Evolutionary conservation across 139 green algal species (phyloP), one percentile per base, ranked within the genome.

Genomic region (Edaphochlamys debaryana): DNA sequence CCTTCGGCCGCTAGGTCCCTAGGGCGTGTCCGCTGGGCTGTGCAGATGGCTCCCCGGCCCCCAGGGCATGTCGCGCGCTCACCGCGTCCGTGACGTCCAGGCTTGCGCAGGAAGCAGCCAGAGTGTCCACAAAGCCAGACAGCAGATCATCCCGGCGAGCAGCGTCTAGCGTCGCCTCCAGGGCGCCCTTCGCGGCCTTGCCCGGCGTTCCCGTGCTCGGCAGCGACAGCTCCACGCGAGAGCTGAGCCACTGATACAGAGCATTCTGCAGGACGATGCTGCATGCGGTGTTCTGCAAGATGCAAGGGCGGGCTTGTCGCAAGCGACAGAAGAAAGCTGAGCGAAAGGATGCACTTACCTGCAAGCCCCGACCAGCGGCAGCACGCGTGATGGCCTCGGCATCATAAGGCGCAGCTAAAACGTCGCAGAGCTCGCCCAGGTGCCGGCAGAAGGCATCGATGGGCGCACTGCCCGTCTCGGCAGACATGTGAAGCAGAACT

Each of bases 361-460:
- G 75, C 38, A 81, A 36, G 0, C 48, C 58, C n/a, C 20, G 27
- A 2, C 19, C 9, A 9, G 30, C 41, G n/a, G 41, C 60, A 15
- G 22, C 36, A 19, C 5, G 6, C 38, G 40, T 32, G 0, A 81
- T 5, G 19, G 60, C 41, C 22, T 81, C 60, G 0, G 60, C 60
- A 63, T 81, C 40, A 52, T 81, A 81, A 9, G 75, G 75, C 4
- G 60, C 75, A 22, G 29, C 20, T 7, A 81, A 40, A 2, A 71
- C n/a, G 29, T 81, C 75, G 34, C 75, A 81, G 30, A 81, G 58
- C 23, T 81, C 60, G 17, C 75, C 75, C 1, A 81, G 41, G 48
- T 81, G 75, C 32, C 41, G 29, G 41, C 75, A 81, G 32, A 81
- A 81, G 11, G 75, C 75, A 32, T 80, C 37, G 4, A 80, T 69